These are phyloP conservation scores for Mycena vitilis DNA, from an alignment of 768 basidiomycete species.

Conservation along the genomic window DNA sequence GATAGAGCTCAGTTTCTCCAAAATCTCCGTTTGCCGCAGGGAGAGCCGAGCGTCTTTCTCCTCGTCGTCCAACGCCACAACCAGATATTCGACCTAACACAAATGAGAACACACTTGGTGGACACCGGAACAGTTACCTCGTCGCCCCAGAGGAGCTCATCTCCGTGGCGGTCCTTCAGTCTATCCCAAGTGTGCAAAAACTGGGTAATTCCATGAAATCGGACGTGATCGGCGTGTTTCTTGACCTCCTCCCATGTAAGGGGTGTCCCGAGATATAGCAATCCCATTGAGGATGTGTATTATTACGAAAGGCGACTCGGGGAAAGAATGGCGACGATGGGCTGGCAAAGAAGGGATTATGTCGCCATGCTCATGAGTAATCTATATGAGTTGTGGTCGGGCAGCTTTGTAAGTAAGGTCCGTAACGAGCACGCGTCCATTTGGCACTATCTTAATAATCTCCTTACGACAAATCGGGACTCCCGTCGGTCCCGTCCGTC, in stretches of 20 bases:
- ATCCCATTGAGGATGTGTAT: slow-evolving; percentile 72
- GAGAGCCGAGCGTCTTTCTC: slow-evolving; percentile 88
- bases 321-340: slow-evolving; percentile 2
- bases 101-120: slow-evolving; percentile 32
- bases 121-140: slow-evolving; percentile 69
- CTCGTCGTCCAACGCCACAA: slow-evolving; percentile 84
- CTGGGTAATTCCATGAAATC: slow-evolving; percentile 93
- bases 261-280: slow-evolving; percentile 93
- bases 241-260: slow-evolving; percentile 92
- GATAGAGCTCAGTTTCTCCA: slow-evolving; percentile 78
- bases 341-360: slow-evolving; percentile 11
- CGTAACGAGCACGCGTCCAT: not conserved
- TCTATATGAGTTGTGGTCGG: slow-evolving; percentile 2
- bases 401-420: not conserved
- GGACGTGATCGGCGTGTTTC: slow-evolving; percentile 88
- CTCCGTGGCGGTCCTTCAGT: slow-evolving; percentile 90
- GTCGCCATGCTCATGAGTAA: slow-evolving; percentile 17
- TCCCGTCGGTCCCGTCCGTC: not conserved
- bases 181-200: slow-evolving; percentile 94
- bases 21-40: slow-evolving; percentile 94
- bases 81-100: slow-evolving; percentile 93
- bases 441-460: not conserved
- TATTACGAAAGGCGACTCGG: not conserved
- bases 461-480: no score
- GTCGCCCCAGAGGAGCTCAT: slow-evolving; percentile 97